Conservation (phyloP, 495 filamentous ascomycete genomes). For the Aspergillus indologenus region DNA sequence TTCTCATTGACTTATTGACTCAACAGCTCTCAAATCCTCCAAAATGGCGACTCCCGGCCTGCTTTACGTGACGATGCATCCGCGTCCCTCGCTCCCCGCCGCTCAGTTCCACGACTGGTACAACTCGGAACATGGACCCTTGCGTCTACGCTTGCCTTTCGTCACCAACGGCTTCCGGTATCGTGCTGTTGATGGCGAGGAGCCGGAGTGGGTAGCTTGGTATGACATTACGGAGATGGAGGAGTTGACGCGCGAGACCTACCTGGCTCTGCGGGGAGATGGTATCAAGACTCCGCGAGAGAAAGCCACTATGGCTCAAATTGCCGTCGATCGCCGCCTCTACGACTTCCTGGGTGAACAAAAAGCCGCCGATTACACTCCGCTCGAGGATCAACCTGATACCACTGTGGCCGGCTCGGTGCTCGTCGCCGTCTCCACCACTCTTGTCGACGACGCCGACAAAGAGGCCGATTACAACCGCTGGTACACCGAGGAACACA, state of each 20-base stretch:
- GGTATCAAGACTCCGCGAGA: conserved; percentile 68
- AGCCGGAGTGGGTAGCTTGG: conserved; percentile 68
- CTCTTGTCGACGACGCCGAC: conserved; percentile 49
- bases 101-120: conserved; percentile 87
- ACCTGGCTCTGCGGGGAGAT: conserved; percentile 61
- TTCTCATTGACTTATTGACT: background rate
- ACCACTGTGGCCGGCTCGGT: conserved; percentile 58
- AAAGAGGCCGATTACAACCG: conserved; percentile 55
- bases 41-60: conserved; percentile 55
- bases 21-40: conserved; percentile 3
- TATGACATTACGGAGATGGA: conserved; percentile 78
- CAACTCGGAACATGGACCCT: conserved; percentile 82
- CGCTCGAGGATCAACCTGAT: conserved; percentile 56
- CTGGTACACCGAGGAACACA: conserved; percentile 74
- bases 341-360: conserved; percentile 59
- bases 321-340: conserved; percentile 65
- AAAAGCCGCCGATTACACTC: conserved; percentile 50
- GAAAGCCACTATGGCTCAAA: conserved; percentile 70
- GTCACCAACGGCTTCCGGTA: conserved; percentile 75
- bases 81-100: conserved; percentile 56
- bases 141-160: conserved; percentile 69
- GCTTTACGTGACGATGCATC: conserved; percentile 79
- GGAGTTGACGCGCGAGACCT: conserved; percentile 60
- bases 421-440: conserved; percentile 58
- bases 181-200: conserved; percentile 55